phyloP scores from a whole-genome alignment of 176 grass and related monocot genomes.

The Musa beccarii region DNA sequence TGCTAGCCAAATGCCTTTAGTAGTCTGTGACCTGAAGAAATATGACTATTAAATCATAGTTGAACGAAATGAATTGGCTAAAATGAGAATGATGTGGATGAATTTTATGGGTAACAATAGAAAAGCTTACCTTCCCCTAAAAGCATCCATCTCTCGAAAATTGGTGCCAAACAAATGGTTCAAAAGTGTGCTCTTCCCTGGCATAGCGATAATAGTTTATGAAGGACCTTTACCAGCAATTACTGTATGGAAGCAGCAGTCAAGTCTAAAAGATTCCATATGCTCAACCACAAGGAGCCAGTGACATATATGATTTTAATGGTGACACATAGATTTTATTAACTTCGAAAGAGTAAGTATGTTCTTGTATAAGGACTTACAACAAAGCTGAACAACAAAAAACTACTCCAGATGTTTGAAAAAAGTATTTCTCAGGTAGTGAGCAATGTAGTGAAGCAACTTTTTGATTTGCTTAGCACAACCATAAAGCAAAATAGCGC shows the following conservation, averaged over 20 bases:
- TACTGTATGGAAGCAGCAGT: neutral
- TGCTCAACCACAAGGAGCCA: neutral
- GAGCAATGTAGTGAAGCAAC: neutral
- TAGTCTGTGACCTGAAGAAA: constrained; percentile 78
- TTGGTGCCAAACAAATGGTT: constrained; percentile 87
- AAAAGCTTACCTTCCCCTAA: constrained; percentile 65
- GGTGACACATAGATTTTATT: neutral
- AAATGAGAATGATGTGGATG: neutral
- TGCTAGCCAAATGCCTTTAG: constrained; percentile 92
- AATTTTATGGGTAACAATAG: neutral
- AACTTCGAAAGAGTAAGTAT: neutral
- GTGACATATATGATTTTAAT: neutral
- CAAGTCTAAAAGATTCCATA: neutral
- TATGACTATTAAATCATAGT: neutral
- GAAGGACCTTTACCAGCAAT: neutral
- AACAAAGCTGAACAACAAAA: neutral
- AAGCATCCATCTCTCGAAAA: constrained; percentile 98
- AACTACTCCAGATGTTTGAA: neutral
- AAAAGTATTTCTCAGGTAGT: neutral
- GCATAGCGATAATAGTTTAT: constrained; percentile 2
- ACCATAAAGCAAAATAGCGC: neutral
- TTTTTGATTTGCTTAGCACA: neutral
- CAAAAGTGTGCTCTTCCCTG: constrained; percentile 97
- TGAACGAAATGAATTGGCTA: constrained; percentile 3
- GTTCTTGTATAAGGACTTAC: no score